Evolutionary conservation across 1,284 basidiomycete genomes (phyloP).

Genomic region (Macrocystidia cucumis): DNA sequence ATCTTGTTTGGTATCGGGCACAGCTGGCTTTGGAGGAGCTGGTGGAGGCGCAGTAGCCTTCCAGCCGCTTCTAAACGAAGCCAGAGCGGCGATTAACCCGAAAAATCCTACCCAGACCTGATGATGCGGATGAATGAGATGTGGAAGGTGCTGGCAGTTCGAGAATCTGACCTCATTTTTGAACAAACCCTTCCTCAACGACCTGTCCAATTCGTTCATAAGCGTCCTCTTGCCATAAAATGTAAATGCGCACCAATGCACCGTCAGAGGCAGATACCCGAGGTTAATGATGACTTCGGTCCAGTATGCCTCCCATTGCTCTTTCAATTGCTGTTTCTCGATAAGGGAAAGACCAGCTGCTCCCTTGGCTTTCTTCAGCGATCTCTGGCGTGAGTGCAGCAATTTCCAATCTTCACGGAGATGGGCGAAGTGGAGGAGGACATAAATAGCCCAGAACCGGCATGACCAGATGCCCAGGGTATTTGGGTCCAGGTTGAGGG

Average conservation of each 20-base stretch:
- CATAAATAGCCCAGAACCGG: slow-evolving; percentile 72
- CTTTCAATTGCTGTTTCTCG: slow-evolving; percentile 49
- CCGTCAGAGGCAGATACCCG: slow-evolving; percentile 71
- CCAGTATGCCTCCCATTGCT: slow-evolving; percentile 64
- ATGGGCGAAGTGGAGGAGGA: slow-evolving; percentile 67
- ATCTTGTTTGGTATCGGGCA: no score
- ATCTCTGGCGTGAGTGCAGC: slow-evolving; percentile 43
- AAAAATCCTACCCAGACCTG: slow-evolving; percentile 60
- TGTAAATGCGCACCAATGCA: slow-evolving; percentile 68
- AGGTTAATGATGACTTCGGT: slow-evolving; percentile 70
- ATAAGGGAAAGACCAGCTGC: slow-evolving; percentile 32
- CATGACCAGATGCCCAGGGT: slow-evolving; percentile 59
- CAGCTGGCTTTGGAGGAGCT: slow-evolving; percentile 10
- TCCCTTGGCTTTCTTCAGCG: slow-evolving; percentile 52
- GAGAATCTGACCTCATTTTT: slow-evolving; percentile 44
- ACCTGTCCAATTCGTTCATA: slow-evolving; percentile 37
- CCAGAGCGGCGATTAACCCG: slow-evolving; percentile 53
- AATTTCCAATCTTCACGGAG: slow-evolving; percentile 60
- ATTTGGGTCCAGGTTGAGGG: slow-evolving; percentile 38
- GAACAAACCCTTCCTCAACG: slow-evolving; percentile 57
- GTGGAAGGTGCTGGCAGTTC: not conserved
- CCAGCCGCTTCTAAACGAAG: slow-evolving; percentile 70
- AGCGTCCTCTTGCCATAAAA: slow-evolving; percentile 5
- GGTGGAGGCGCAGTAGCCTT: slow-evolving; percentile 54
- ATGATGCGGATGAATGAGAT: slow-evolving; percentile 5